Conservation (phyloP, 306 rosid genomes). For the Lathyrus tuberosus region DNA sequence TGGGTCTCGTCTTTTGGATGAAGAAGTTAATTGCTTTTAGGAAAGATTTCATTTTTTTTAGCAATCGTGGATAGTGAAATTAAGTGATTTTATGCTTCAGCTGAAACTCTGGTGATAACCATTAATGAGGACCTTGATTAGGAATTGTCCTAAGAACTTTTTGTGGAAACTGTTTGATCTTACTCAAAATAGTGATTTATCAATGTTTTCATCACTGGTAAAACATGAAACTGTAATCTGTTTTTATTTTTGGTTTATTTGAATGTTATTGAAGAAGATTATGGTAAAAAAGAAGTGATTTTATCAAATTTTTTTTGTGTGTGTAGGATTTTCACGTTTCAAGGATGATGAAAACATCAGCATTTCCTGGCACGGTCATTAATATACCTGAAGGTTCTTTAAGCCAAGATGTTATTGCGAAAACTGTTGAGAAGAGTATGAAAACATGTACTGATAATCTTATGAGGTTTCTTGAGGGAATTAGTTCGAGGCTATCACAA, state of each 20-base stretch:
- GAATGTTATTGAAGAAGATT: not conserved
- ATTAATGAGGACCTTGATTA: not conserved
- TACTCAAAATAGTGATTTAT: not conserved
- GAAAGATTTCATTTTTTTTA: constrained; percentile 26
- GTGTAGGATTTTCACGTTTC: constrained; percentile 66
- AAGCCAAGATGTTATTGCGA: constrained; percentile 62
- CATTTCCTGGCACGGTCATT: constrained; percentile 56
- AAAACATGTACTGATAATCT: constrained; percentile 75
- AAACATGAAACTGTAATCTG: not conserved
- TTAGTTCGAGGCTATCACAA: constrained; percentile 83
- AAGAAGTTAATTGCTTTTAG: constrained; percentile 33
- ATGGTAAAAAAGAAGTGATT: not conserved
- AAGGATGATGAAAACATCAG: constrained; percentile 58
- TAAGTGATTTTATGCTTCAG: not conserved
- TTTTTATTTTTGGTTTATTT: not conserved
- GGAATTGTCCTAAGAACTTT: not conserved
- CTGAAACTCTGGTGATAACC: too few relatives aligned
- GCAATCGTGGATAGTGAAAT: constrained; percentile 13
- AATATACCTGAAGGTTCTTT: constrained; percentile 61
- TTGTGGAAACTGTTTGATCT: not conserved
- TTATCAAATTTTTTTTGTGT: too few relatives aligned
- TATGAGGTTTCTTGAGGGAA: constrained; percentile 87
- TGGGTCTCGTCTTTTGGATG: constrained; percentile 2
- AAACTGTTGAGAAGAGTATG: constrained; percentile 78
- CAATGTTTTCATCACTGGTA: not conserved